Evolutionary conservation across 1,284 basidiomycete genomes (phyloP), one percentile per base, ranked within the genome.

Genomic region (Tranzscheliella williamsii): DNA sequence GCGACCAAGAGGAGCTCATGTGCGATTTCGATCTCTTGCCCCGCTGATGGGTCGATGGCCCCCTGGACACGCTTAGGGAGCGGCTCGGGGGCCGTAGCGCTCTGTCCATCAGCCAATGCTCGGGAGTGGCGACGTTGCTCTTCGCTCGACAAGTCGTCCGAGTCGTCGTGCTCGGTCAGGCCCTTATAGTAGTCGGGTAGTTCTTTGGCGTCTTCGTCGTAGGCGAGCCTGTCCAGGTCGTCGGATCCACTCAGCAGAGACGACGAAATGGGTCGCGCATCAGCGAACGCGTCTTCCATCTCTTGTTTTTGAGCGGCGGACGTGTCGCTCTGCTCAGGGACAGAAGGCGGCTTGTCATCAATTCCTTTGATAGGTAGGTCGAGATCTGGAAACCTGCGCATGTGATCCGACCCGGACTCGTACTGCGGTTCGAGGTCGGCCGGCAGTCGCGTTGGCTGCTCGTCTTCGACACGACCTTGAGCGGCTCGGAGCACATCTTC

Each of bases 1-100:
- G 72, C 70, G 9, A 73, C 44, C 16, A 73, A 50, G 3, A 72
- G 51, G 0, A 73, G 47, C 40, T 73, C 72, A 31, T 73, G 54
- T 3, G 61, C 53, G 2, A 73, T 40, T 29, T 71, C 60, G 26
- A 71, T 53, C 15, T 62, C 61, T 26, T 53, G 51, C 17, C 57
- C 58, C 2, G 48, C 44, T 15, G 29, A 42, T 13, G 40, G 20
- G 29, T 64, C 61, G 43, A 64, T 40, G 5, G 47, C 61, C 6
- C 61, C 61, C 29, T 64, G 40, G 8, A 58, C 43, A 0, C 61
- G 54, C 16, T 48, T 53, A 6, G 60, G 53, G 13, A 37, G 13
- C 4, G 27, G 8, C 3, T 24, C 35, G 22, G 35, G 11, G 11
- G 13, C 35, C 5, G 18, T 11, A 9, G 20, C 13, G 21, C 16